Percentiles rank a stretch among this genome's conserved stretches.
Evolutionary conservation across 139 green algal genomes (phyloP).

Genomic region (Tetradesmus obliquus): DNA sequence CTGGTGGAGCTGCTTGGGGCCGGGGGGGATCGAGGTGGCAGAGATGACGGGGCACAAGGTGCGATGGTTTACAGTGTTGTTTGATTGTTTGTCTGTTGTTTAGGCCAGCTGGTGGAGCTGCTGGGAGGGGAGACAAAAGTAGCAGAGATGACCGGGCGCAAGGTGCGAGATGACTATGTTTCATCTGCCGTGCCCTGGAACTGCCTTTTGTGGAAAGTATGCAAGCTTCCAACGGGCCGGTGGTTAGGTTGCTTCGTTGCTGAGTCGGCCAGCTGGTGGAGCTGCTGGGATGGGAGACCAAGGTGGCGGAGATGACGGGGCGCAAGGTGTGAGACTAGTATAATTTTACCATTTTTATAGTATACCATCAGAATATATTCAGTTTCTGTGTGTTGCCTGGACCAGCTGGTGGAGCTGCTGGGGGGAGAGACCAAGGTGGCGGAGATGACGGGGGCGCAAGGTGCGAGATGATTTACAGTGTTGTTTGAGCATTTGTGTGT

Average conservation of each 20-base stretch:
- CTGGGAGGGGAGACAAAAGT: slow-evolving; percentile 70
- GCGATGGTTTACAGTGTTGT: background rate
- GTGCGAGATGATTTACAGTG: too few species aligned
- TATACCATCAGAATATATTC: too few species aligned
- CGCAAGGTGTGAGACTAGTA: slow-evolving; percentile 55
- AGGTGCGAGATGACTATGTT: too few species aligned
- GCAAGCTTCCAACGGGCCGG: too few species aligned
- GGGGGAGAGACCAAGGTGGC: slow-evolving; percentile 74
- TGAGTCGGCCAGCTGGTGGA: too few species aligned
- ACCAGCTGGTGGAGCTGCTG: background rate
- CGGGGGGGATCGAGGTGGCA: slow-evolving; percentile 62
- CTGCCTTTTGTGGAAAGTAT: too few species aligned
- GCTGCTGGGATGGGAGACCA: slow-evolving; percentile 64
- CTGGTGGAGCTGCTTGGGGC: slow-evolving; percentile 54
- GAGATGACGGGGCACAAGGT: slow-evolving; percentile 88
- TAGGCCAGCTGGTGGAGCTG: background rate
- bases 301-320: slow-evolving; percentile 88
- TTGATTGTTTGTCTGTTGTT: background rate
- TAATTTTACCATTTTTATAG: too few species aligned
- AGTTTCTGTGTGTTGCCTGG: background rate
- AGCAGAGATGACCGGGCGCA: slow-evolving; percentile 83
- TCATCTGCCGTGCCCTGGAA: too few species aligned
- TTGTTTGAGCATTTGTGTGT: too few species aligned
- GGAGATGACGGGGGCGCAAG: slow-evolving; percentile 81
- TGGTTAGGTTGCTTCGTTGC: too few species aligned